Evolutionary conservation across 169 alveolate genomes (phyloP).

Genomic region (Theileria luwenshuni): DNA sequence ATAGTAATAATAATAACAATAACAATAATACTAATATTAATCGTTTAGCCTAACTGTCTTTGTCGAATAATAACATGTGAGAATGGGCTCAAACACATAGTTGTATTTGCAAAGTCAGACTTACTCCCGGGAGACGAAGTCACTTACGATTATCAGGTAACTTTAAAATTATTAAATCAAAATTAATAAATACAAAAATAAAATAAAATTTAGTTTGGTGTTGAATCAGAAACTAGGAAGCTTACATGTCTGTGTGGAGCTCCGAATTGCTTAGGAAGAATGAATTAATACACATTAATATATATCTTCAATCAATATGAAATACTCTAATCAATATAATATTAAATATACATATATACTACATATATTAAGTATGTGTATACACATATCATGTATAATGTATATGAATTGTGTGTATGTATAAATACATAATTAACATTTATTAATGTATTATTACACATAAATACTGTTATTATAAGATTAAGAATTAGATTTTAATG

Average conservation of each 20-base stretch:
- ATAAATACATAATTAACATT: not conserved
- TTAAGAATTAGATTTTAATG: too few relatives aligned
- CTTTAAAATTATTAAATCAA: not conserved
- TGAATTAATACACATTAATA: slow-evolving; percentile 81
- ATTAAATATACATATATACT: not conserved
- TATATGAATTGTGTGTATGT: not conserved
- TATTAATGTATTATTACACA: too few relatives aligned
- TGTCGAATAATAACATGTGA: slow-evolving; percentile 86
- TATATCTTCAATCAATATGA: too few relatives aligned
- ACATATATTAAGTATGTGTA: not conserved
- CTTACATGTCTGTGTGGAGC: slow-evolving; percentile 88
- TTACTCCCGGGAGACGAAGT: slow-evolving; percentile 94
- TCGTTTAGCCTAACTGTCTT: slow-evolving; percentile 82
- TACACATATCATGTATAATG: slow-evolving; percentile 6
- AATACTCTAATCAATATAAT: not conserved
- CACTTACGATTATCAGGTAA: slow-evolving; percentile 93
- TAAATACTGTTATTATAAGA: too few relatives aligned
- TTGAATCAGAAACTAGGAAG: slow-evolving; percentile 85
- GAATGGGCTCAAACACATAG: slow-evolving; percentile 90
- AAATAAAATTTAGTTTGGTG: slow-evolving; percentile 72
- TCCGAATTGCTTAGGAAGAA: slow-evolving; percentile 87
- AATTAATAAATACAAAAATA: slow-evolving; percentile 35
- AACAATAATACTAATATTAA: not conserved
- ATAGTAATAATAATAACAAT: too few relatives aligned
- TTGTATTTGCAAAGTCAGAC: slow-evolving; percentile 91